phyloP scores from a whole-genome alignment of 225 moss, liverwort and hornwort species.

The Ulota crispa region DNA sequence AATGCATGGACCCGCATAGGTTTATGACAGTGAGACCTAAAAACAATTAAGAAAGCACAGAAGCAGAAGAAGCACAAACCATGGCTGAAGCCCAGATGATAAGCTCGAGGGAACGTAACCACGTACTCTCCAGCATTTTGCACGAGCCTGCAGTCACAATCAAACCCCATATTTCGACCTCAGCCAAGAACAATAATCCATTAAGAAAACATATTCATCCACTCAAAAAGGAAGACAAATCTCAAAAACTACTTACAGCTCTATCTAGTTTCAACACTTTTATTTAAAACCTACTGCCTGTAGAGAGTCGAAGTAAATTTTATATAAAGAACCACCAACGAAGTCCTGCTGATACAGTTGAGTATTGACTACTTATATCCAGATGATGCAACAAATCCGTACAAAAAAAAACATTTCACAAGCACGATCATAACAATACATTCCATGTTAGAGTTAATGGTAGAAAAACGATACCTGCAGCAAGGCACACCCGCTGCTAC shows the following conservation, averaged over 20 bases:
- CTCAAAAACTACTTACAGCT: not conserved
- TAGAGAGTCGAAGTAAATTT: not conserved
- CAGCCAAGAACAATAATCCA: not conserved
- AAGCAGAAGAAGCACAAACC: constrained; percentile 42
- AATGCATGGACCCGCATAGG: not conserved
- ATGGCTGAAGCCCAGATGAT: constrained; percentile 95
- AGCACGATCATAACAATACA: not conserved
- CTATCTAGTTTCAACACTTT: not conserved
- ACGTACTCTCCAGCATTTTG: constrained; percentile 99
- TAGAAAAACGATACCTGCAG: constrained; percentile 70
- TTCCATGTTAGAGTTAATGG: not conserved
- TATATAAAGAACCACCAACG: not conserved
- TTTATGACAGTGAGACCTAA: not conserved
- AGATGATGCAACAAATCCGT: constrained; percentile 4
- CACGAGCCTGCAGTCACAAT: constrained; percentile 68
- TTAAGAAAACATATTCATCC: not conserved
- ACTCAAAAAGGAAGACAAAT: not conserved
- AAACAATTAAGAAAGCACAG: constrained; percentile 10
- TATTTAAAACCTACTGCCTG: not conserved
- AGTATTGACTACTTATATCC: constrained; percentile 2
- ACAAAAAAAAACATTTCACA: not conserved
- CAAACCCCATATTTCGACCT: constrained; percentile 5
- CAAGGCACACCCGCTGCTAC: constrained; percentile 90
- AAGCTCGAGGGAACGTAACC: constrained; percentile 95
- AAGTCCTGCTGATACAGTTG: not conserved